These are phyloP conservation scores for Leccinum longicurvipes DNA, from an alignment of 768 basidiomycete species.

Conservation along the genomic window DNA sequence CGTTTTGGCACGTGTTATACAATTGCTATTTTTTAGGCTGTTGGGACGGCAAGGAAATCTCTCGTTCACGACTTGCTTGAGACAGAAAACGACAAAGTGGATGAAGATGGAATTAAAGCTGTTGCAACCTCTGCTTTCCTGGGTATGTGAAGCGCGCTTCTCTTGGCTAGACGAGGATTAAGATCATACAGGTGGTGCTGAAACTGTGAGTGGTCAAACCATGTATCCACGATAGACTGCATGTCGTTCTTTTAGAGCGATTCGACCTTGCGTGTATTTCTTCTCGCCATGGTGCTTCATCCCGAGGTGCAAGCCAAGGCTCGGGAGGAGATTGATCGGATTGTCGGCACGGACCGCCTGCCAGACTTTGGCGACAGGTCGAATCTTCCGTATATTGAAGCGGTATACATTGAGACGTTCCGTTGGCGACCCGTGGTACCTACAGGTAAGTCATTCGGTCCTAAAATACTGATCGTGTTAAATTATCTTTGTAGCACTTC, in stretches of 20 bases:
- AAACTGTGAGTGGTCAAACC: conserved; percentile 19
- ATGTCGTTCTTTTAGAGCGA: conserved; percentile 10
- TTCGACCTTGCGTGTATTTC: conserved; percentile 21
- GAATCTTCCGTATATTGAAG: conserved; percentile 32
- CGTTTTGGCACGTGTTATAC: neutral
- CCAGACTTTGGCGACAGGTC: conserved; percentile 28
- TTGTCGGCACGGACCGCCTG: conserved; percentile 30
- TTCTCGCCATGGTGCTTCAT: conserved; percentile 33
- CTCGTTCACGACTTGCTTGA: conserved; percentile 20
- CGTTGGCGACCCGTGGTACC: conserved; percentile 33
- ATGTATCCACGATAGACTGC: too few relatives aligned
- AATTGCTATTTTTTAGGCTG: conserved; percentile 3
- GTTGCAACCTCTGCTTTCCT: conserved; percentile 23
- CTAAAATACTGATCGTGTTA: neutral
- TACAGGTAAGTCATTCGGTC: conserved; percentile 17
- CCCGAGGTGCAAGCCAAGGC: conserved; percentile 32
- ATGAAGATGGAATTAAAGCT: conserved; percentile 18
- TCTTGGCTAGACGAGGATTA: neutral
- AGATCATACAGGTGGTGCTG: conserved; percentile 20
- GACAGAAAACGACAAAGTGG: neutral
- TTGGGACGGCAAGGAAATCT: conserved; percentile 20
- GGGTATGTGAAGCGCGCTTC: conserved; percentile 9
- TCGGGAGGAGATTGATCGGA: conserved; percentile 29
- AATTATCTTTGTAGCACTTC: conserved; percentile 14
- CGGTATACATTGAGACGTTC: conserved; percentile 29